Evolutionary conservation across 116 monocot species (phyloP), one percentile per base, ranked within the genome.

Genomic region (Papilionanthe hybrid): DNA sequence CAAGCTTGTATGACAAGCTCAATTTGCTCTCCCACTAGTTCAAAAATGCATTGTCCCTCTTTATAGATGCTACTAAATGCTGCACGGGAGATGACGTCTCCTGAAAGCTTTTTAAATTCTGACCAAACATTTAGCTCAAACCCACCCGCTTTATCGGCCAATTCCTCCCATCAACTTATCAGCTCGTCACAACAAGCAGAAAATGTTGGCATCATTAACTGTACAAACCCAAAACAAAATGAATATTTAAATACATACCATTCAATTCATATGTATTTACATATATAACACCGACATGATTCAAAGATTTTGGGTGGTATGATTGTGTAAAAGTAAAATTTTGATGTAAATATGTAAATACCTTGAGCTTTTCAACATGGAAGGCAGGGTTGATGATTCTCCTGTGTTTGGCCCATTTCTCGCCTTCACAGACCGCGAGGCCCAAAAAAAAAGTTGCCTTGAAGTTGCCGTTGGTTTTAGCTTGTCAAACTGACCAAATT

Each of bases 291-390:
- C 2, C 32, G 32, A 32, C 3, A 3, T 32, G 3, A 2, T 32
- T 32, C 32, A 32, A 32, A 32, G 32, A 32, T 32, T 32, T n/a
- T 32, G 3, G 32, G 1, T 32, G 32, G 32, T 32, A 75, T 10
- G 75, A 10, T 25, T 13, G 15, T 17, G 7, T 27, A 55, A 11
- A 22, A 74, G 42, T 9, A 80, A 32, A 32, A 32, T 32, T 32
- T 32, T 2, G 32, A 0, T 32, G 1, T 32, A 32, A 3, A 32
- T 32, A 72, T 3, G 28, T 43, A 72, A 32, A 55, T 65, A 85
- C 88, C 88, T 88, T 88, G 19, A 88, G 37, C 66, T 88, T 88
- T 44, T 88, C 88, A 4, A 78, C 9, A 77, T 89, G 89, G 76
- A 89, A 89, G 20, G 86, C 89, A 41, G 86, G 86, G 78, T 79